These are phyloP conservation scores for Solanum etuberosum DNA, from an alignment of 257 asterid species.

Conservation along the genomic window DNA sequence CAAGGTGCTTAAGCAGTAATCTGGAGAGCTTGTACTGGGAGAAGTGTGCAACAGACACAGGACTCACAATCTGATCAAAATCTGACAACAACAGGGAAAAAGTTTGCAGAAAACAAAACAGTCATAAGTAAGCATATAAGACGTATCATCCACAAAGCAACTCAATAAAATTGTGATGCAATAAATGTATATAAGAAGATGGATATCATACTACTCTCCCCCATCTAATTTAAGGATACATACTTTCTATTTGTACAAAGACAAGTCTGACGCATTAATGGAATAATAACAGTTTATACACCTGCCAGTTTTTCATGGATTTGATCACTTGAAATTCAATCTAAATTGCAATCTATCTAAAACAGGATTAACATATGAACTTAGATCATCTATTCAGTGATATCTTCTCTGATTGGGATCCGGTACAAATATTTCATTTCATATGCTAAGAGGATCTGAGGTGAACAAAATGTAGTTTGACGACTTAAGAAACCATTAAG, in stretches of 20 bases:
- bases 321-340: background rate
- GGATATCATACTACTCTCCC: background rate
- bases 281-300: background rate
- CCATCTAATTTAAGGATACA: background rate
- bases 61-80: conserved; percentile 69
- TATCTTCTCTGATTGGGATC: background rate
- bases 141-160: background rate
- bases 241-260: background rate
- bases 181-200: background rate
- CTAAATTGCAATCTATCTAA: background rate
- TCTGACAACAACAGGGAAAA: conserved; percentile 37
- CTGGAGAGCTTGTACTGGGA: conserved; percentile 80
- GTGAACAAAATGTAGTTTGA: background rate
- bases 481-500: background rate
- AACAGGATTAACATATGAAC: background rate
- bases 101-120: conserved; percentile 5
- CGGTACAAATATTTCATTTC: background rate
- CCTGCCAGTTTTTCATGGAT: background rate
- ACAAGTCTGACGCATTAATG: background rate
- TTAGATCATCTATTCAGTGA: background rate
- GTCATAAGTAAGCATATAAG: background rate
- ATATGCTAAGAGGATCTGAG: background rate
- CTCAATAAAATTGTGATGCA: background rate
- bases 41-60: conserved; percentile 91
- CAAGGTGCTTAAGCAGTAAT: conserved; percentile 54